These are phyloP conservation scores for Pseudocercospora eumusae DNA, from an alignment of 2,329 filamentous ascomycete species.

Conservation along the genomic window DNA sequence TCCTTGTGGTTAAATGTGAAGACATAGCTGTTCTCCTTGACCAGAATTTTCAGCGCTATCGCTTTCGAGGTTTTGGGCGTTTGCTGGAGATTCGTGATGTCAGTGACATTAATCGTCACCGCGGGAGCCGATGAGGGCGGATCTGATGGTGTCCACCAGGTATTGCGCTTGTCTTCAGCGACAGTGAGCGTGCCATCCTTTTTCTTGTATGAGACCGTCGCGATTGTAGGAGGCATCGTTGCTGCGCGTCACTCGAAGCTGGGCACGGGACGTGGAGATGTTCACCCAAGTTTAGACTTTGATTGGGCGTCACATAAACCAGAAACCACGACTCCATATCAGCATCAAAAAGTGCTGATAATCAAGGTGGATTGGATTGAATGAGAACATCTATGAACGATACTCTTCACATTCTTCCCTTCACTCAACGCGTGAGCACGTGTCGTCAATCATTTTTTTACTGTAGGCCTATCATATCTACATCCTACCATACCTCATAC, in stretches of 20 bases:
- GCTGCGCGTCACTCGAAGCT: slow-evolving; percentile 8
- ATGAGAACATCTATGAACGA: neutral
- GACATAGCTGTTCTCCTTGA: slow-evolving; percentile 72
- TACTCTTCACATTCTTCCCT: neutral
- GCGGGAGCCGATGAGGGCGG: slow-evolving; percentile 62
- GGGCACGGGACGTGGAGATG: slow-evolving; percentile 15
- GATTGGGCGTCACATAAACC: slow-evolving; percentile 9
- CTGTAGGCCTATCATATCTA: slow-evolving; percentile 1
- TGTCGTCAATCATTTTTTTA: slow-evolving; percentile 17
- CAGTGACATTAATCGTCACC: slow-evolving; percentile 69
- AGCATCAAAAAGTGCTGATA: no score
- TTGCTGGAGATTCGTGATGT: slow-evolving; percentile 92
- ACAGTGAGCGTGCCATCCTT: slow-evolving; percentile 84
- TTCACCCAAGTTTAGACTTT: slow-evolving; percentile 6
- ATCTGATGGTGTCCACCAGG: slow-evolving; percentile 78
- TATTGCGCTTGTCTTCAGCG: slow-evolving; percentile 68
- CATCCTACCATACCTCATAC: slow-evolving; percentile 12
- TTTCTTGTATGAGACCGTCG: slow-evolving; percentile 84
- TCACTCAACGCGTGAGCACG: slow-evolving; percentile 5
- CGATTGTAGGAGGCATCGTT: slow-evolving; percentile 48
- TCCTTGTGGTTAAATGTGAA: slow-evolving; percentile 81
- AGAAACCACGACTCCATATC: neutral
- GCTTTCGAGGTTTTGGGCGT: slow-evolving; percentile 85
- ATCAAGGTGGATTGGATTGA: neutral
- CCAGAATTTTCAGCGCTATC: slow-evolving; percentile 91